Base-by-base conservation (phyloP, 805 yeast species). In the Clavispora phyllophila region DNA sequence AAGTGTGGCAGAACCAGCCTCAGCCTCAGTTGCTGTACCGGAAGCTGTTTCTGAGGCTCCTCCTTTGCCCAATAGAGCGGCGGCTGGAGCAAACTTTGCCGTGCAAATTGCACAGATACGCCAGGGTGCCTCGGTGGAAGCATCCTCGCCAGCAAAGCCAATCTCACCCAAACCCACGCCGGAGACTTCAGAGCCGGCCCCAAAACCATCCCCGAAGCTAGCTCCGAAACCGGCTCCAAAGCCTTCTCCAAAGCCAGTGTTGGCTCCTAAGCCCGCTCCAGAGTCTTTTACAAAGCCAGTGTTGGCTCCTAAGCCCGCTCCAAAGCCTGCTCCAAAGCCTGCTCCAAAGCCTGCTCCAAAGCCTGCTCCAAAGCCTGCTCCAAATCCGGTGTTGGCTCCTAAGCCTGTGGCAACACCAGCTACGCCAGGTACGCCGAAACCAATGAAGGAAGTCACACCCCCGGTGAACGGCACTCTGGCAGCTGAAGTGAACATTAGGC, bases 41-140 rank as follows among this genome's bases (percentile, higher is more conserved):
- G n/a, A n/a, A n/a, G n/a, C n/a, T n/a, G n/a, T n/a, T n/a, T n/a
- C n/a, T n/a, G n/a, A n/a, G n/a, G n/a, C n/a, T n/a, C n/a, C 23
- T 22, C 23, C 23, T 22, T 5, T 22, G 23, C 23, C 23, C 23
- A 8, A n/a, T n/a, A n/a, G n/a, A n/a, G n/a, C n/a, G 14, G 15
- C 28, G 40, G 9, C 9, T 12, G 36, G n/a, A 12, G 5, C 62
- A 5, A 61, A 61, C 37, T 61, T 61, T 53, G 66, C 66, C 5
- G 56, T 49, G 17, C 59, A 61, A 35, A 62, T 61, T 26, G 60
- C 65, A 13, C 40, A 36, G 17, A 31, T 44, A 26, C 40, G 42
- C 28, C 29, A 39, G 38, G 33, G 20, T 3, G 17, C 17, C 17
- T n/a, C 33, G 3, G 20, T 5, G 8, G 39, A 40, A 22, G n/a